Conservation (phyloP, 1,284 basidiomycete species). For the Violaceomyces palustris region DNA sequence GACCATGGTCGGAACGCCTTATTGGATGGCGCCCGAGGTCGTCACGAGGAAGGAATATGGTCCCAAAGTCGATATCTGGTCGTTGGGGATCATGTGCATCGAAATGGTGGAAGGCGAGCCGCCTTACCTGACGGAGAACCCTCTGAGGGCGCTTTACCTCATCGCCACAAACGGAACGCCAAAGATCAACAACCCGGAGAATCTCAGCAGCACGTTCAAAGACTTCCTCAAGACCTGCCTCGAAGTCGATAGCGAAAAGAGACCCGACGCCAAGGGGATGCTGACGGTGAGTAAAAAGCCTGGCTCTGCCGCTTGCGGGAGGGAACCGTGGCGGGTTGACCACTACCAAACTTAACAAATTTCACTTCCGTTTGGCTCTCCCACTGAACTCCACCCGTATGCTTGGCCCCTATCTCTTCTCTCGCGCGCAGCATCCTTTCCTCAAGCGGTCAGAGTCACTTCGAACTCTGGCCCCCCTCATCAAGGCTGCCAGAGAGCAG, state of each 20-base stretch:
- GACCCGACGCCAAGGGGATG: slow-evolving; percentile 79
- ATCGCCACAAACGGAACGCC: slow-evolving; percentile 99
- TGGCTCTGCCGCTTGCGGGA: too few relatives aligned
- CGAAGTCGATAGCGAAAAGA: slow-evolving; percentile 88
- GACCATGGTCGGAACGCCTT: slow-evolving; percentile 99
- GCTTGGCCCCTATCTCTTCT: slow-evolving; percentile 7
- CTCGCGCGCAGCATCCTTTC: slow-evolving; percentile 67
- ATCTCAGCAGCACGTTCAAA: slow-evolving; percentile 76
- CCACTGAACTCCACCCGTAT: background rate
- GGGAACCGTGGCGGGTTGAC: background rate
- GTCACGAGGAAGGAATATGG: slow-evolving; percentile 98
- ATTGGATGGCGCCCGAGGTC: slow-evolving; percentile 99
- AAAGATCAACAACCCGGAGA: slow-evolving; percentile 90
- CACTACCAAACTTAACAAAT: background rate
- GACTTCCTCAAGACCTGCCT: slow-evolving; percentile 86
- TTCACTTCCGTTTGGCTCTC: background rate
- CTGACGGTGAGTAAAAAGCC: slow-evolving; percentile 71
- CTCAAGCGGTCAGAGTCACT: slow-evolving; percentile 75
- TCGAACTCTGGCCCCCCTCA: slow-evolving; percentile 77
- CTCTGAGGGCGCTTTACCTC: slow-evolving; percentile 86
- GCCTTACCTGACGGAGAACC: slow-evolving; percentile 95
- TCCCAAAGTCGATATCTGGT: slow-evolving; percentile 98
- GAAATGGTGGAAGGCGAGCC: slow-evolving; percentile 99
- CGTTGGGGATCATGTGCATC: slow-evolving; percentile 96
- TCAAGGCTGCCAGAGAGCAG: slow-evolving; percentile 80